Base-by-base conservation (phyloP, 306 rosid species). In the Ammopiptanthus mongolicus region DNA sequence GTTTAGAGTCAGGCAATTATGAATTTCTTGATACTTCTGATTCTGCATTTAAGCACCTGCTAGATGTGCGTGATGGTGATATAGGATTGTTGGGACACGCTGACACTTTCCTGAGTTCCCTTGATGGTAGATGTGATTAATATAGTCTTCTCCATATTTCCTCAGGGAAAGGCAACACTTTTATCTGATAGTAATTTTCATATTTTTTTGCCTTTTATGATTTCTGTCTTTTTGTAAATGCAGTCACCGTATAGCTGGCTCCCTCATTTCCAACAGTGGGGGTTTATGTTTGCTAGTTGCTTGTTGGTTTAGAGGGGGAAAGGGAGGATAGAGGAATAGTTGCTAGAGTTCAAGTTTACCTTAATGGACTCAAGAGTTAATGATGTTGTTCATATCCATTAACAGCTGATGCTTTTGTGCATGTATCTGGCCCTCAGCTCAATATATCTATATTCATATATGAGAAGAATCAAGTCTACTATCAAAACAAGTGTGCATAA, bases 1-100 rank as follows among this genome's bases (percentile, higher is more conserved):
- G 65, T 33, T 73, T 84, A 18, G 88, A 76, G 29, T 76, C 81
- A 5, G 78, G 69, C 34, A 76, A 78, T 37, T 74, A 64, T 68
- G 85, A 84, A 57, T 85, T 81, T 56, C 84, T 84, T 36, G 81
- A 84, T 73, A 47, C 69, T 60, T 76, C 88, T 68, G 88, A 87
- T 69, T 69, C 85, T 28, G 82, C 83, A 52, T 66, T 87, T 0
- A 78, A 82, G 83, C 83, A 82, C 29, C 80, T 84, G n/a, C 74
- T 84, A 71, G 84, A 79, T 64, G 58, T 87, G 75, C 80, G 74
- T 73, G 90, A 67, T 63, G 69, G 37, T 31, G 88, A 65, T 31
- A 31, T 79, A 1, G 86, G 65, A 67, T 85, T 76, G 82, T 62
- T 82, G 69, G 90, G 47, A 68, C 84, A 81, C 23, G 56, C 71